Evolutionary conservation across 169 alveolate genomes (phyloP), one percentile per base, ranked within the genome.

Genomic region (Plasmodium inui): DNA sequence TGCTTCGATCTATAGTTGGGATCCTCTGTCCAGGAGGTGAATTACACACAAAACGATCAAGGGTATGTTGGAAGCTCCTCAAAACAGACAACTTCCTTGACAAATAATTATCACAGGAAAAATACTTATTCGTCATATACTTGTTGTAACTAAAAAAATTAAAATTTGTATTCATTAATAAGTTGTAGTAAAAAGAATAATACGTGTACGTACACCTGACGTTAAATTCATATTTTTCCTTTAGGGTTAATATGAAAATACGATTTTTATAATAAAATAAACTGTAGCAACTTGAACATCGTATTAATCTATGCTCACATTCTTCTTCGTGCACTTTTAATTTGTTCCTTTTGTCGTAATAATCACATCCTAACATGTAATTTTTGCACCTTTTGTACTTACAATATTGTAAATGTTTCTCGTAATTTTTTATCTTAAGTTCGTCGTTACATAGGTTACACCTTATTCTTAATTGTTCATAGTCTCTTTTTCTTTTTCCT

Each of bases 341-440:
- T 90, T 81, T 90, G 74, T 50, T 70, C 82, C 73, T 90, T 55
- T 90, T 82, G 72, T 90, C 92, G 82, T 70, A 90, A 80, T 81
- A 81, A 71, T 90, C 95, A 90, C 95, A 90, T 28, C 95, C 95
- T 82, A 90, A 82, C 50, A 81, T 55, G 82, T 81, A 90, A 90
- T 90, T 90, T 26, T 90, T 90, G 82, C 95, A 90, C 73, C 83
- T 90, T 81, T 34, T 80, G 22, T 90, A 90, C 81, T 81, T 73
- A 32, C 95, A 90, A 14, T 10, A 53, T 32, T 82, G 50, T 71
- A 81, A 30, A 67, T 90, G 95, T 70, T 37, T 90, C 61, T 90
- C 72, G 39, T 81, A 67, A 90, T 90, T 72, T 61, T 71, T 90
- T 8, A 90, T 90, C 81, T 70, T 89, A n/a, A 89, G 71, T 70